These are phyloP conservation scores for Magnaporthiopsis poae DNA, from an alignment of 2,329 filamentous ascomycete species.

Conservation along the genomic window DNA sequence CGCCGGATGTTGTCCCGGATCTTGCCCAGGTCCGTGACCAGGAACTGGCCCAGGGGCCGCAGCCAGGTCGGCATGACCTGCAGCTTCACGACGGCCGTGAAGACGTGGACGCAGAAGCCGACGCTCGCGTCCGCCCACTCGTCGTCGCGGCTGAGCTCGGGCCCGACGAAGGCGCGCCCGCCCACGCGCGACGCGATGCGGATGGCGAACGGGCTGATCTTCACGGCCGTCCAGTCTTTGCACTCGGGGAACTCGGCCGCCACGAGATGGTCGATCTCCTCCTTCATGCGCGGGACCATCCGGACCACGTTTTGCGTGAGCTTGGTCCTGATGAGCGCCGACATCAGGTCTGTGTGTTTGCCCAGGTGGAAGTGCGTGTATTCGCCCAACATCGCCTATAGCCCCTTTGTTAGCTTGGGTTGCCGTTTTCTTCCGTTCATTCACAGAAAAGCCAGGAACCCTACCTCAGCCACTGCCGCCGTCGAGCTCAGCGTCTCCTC, in stretches of 20 bases:
- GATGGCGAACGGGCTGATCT: constrained; percentile 42
- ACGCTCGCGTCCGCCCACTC: constrained; percentile 44
- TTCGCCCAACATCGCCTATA: constrained; percentile 38
- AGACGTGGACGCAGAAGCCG: constrained; percentile 40
- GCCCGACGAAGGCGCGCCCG: constrained; percentile 43
- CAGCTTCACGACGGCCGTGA: constrained; percentile 38
- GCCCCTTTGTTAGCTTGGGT: not conserved
- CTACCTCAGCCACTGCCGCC: constrained; percentile 38
- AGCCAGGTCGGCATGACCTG: constrained; percentile 40
- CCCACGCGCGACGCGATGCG: constrained; percentile 43
- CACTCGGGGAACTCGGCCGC: constrained; percentile 39
- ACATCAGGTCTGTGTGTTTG: constrained; percentile 34
- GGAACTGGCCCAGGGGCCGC: constrained; percentile 34
- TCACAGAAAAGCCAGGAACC: not conserved
- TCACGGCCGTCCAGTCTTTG: constrained; percentile 45
- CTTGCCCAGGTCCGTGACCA: constrained; percentile 36
- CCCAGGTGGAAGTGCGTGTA: constrained; percentile 42
- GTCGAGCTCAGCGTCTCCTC: constrained; percentile 39
- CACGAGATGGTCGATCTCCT: constrained; percentile 36
- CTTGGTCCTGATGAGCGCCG: constrained; percentile 34
- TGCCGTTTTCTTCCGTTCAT: too few species aligned
- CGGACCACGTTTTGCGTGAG: constrained; percentile 34
- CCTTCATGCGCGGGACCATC: constrained; percentile 35
- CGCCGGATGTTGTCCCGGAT: constrained; percentile 33
- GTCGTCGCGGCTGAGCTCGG: constrained; percentile 39